Conservation (phyloP, 306 rosid genomes). For the Parietaria judaica region DNA sequence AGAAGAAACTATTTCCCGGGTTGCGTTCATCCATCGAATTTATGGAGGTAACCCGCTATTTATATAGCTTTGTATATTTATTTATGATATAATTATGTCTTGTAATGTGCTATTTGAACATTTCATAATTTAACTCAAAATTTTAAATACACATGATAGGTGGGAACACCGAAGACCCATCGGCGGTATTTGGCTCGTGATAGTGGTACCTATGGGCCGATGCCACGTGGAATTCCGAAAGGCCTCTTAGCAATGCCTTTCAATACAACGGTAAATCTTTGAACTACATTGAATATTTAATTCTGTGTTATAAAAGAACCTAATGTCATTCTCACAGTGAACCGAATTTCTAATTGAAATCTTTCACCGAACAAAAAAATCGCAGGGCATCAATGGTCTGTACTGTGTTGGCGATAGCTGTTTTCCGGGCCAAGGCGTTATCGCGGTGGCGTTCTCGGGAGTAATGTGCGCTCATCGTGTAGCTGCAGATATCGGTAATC, state of each 20-base stretch:
- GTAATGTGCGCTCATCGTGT: slow-evolving; percentile 97
- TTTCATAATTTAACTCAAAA: no score
- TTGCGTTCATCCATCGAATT: slow-evolving; percentile 62
- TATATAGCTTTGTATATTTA: no score
- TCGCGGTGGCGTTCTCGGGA: slow-evolving; percentile 92
- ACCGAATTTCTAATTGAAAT: neutral
- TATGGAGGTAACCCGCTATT: slow-evolving; percentile 47
- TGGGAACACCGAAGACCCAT: slow-evolving; percentile 95
- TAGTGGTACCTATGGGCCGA: slow-evolving; percentile 88
- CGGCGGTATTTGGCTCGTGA: slow-evolving; percentile 79
- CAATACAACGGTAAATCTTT: slow-evolving; percentile 72
- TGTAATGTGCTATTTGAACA: no score
- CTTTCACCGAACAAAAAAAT: slow-evolving; percentile 11
- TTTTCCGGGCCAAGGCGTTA: slow-evolving; percentile 99
- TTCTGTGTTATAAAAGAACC: no score
- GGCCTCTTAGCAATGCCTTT: slow-evolving; percentile 97
- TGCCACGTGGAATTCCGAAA: slow-evolving; percentile 76
- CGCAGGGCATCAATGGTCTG: slow-evolving; percentile 78
- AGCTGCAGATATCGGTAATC: slow-evolving; percentile 82
- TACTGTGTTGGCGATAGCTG: slow-evolving; percentile 99
- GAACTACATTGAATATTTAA: no score
- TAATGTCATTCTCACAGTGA: no score
- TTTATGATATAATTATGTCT: no score
- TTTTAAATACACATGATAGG: slow-evolving; percentile 30
- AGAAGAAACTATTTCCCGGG: slow-evolving; percentile 79